phyloP scores from a whole-genome alignment of 129 eudicot genomes.

The Logfia minima region DNA sequence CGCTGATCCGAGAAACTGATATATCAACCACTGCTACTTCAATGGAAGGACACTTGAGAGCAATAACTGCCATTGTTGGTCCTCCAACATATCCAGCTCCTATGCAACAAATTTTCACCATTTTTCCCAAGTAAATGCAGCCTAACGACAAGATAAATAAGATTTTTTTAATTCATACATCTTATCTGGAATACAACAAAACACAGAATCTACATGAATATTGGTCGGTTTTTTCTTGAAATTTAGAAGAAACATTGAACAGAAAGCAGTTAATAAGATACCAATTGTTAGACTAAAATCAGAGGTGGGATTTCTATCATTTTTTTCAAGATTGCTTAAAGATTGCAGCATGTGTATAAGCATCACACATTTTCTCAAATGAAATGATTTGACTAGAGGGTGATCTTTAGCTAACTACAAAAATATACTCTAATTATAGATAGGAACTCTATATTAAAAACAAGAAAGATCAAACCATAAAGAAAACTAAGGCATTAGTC shows the following conservation, averaged over 20 bases:
- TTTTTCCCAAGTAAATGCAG: constrained; percentile 27
- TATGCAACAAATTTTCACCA: constrained; percentile 78
- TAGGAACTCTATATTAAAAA: not conserved
- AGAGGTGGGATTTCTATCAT: not conserved
- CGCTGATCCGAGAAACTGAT: constrained; percentile 55
- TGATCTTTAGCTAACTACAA: not conserved
- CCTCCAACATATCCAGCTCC: constrained; percentile 80
- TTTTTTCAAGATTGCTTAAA: too few relatives aligned
- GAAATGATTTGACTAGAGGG: not conserved
- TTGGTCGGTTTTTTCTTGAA: not conserved
- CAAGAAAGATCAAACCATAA: not conserved
- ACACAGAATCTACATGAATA: not conserved
- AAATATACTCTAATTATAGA: not conserved
- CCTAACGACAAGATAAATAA: constrained; percentile 15
- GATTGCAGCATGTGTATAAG: too few relatives aligned
- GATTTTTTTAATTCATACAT: not conserved
- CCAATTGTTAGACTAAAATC: constrained; percentile 4
- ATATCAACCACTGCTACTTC: constrained; percentile 68
- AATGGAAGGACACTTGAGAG: constrained; percentile 54
- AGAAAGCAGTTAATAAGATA: not conserved
- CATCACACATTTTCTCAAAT: not conserved
- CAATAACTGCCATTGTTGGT: constrained; percentile 74
- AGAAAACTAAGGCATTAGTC: not conserved
- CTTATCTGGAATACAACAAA: constrained; percentile 9
- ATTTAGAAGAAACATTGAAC: not conserved